Base-by-base conservation (phyloP, 768 basidiomycete genomes). In the Mycena sanguinolenta region DNA sequence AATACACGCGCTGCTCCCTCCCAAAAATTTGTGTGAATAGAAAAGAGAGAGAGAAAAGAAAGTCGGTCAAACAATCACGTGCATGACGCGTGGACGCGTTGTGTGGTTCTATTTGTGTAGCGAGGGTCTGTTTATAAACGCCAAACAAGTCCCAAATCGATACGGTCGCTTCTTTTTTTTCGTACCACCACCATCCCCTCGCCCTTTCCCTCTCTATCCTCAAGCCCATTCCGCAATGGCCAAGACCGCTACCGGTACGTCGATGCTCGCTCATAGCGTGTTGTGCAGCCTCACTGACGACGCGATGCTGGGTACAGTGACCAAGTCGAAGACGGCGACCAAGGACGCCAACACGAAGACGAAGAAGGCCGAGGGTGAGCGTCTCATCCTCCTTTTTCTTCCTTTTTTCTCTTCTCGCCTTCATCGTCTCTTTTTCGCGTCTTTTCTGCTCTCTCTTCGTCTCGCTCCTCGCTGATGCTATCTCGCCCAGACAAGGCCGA, bases 301-400 rank as follows among this genome's bases (percentile, higher is more conserved):
- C 6, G 32, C 32, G 32, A 34, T 10, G 32, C 10, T 34, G 4
- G 32, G 6, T n/a, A n/a, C 63, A 89, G 89, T 79, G 63, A 87
- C 86, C 8, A 83, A 82, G 69, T 88, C 87, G 57, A 90, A 89
- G 80, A 73, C 85, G 0, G 88, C 89, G n/a, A 88, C 88, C 10
- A 88, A 87, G 75, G 76, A 82, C 4, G 86, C 87, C 62, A 89
- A 85, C 57, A 79, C 84, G 9, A 79, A 78, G 53, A 79, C 84
- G 10, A 78, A 77, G 49, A 74, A 73, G 60, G 70, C 78, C 21
- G 83, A 85, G 52, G 81, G 83, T 82, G 55, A 16, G 81, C 25
- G 1, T 28, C 14, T 27, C 17, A 4, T 44, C 21, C 42, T 44
- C 16, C 16, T 7, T 14, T 54, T 23, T 25, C 36, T 39, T 58